Percentiles rank a stretch among this genome's conserved stretches.
These are phyloP conservation scores for Boletus coccyginus DNA, from an alignment of 768 basidiomycete genomes.

Conservation along the genomic window DNA sequence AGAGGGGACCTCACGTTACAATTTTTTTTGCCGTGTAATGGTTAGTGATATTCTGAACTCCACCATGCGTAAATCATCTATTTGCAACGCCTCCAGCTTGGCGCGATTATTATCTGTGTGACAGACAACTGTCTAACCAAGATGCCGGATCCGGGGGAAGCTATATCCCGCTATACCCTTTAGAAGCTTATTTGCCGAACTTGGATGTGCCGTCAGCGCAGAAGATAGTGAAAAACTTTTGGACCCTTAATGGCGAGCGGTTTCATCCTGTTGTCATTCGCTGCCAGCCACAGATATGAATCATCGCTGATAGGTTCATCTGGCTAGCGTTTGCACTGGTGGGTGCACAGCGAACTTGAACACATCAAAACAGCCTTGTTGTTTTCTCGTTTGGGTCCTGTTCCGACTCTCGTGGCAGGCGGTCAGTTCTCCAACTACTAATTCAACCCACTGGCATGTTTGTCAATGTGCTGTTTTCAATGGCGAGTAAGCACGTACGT, in stretches of 20 bases:
- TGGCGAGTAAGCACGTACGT: background rate
- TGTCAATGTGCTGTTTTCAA: background rate
- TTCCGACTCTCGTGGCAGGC: no score
- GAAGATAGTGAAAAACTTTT: background rate
- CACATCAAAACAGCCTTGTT: background rate
- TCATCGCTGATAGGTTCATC: background rate
- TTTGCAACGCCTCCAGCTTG: background rate
- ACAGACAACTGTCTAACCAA: background rate
- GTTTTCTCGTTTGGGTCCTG: background rate
- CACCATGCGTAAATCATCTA: background rate
- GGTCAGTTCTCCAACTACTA: background rate
- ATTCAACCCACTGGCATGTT: background rate
- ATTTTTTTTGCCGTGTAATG: background rate
- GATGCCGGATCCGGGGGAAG: background rate
- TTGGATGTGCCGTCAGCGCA: background rate
- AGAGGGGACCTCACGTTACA: background rate
- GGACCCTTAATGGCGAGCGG: background rate
- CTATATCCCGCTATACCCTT: background rate
- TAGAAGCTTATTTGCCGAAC: constrained; percentile 6
- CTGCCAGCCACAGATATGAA: background rate
- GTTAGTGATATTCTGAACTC: background rate
- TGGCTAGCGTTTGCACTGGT: background rate
- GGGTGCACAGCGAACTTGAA: background rate
- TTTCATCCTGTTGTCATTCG: background rate
- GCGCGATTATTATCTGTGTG: background rate